Evolutionary conservation across 257 asterid genomes (phyloP).

Genomic region (Solanum pinnatisectum): DNA sequence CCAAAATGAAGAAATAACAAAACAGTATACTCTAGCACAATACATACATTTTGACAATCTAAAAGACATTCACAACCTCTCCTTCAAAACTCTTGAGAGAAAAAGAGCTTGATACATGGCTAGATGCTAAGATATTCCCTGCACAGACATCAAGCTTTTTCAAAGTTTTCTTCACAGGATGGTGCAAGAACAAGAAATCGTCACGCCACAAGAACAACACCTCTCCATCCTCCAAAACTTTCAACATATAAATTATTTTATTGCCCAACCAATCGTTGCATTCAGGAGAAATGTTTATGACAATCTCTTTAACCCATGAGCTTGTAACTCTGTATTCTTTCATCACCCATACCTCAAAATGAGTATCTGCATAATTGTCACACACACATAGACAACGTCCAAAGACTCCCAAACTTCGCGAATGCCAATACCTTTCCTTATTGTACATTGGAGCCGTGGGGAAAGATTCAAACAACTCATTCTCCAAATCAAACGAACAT

Average conservation of each 20-base stretch:
- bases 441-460: slow-evolving; percentile 9
- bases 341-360: slow-evolving; percentile 43
- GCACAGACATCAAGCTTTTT: not conserved
- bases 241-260: slow-evolving; percentile 20
- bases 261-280: slow-evolving; percentile 13
- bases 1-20: not conserved
- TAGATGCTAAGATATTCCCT: not conserved
- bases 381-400: slow-evolving; percentile 26
- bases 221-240: slow-evolving; percentile 28
- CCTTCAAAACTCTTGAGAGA: not conserved
- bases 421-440: not conserved
- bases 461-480: slow-evolving; percentile 23
- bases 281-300: slow-evolving; percentile 16
- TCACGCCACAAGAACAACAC: slow-evolving; percentile 37
- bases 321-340: slow-evolving; percentile 31
- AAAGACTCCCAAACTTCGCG: slow-evolving; percentile 25
- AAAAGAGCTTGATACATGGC: not conserved
- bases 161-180: not conserved
- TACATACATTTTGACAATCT: not conserved
- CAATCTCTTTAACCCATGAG: slow-evolving; percentile 34
- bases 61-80: not conserved
- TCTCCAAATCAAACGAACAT: slow-evolving; percentile 43
- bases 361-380: slow-evolving; percentile 14
- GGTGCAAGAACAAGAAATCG: slow-evolving; percentile 2
- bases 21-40: not conserved